Base-by-base conservation (phyloP, 75 land plant genomes). In the Selaginella moellendorffii region DNA sequence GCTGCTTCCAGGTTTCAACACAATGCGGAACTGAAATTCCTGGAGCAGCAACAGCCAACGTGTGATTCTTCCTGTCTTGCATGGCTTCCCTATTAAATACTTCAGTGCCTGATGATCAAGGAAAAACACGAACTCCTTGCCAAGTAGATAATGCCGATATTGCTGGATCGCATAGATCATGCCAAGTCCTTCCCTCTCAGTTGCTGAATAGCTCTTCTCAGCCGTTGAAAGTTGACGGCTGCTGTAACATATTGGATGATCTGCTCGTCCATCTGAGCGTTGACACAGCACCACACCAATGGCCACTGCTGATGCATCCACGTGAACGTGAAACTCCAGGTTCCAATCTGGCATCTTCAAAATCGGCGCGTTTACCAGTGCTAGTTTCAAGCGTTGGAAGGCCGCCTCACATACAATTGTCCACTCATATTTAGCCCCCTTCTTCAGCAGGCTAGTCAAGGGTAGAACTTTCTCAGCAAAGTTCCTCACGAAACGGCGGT, bases 41-140 rank as follows among this genome's bases (percentile, higher is more conserved):
- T n/a, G n/a, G n/a, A n/a, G n/a, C n/a, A n/a, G n/a, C n/a, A n/a
- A n/a, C n/a, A n/a, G n/a, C n/a, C n/a, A n/a, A n/a, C n/a, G n/a
- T n/a, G n/a, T n/a, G n/a, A n/a, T n/a, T n/a, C n/a, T n/a, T n/a
- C 0, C 65, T 26, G 17, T 17, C 30, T 0, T 1, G 0, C 1
- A 28, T 12, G 31, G n/a, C 30, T 29, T 0, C 25, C 27, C 31
- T 1, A 68, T 18, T 28, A 68, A 28, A 58, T 68, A 68, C 1
- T 28, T 1, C 21, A 68, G 27, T 9, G 69, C 64, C 27, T 56
- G 64, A 27, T 58, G 71, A 36, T 69, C 65, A 27, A 61, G 10
- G 25, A 31, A 69, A 31, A 69, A 69, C 53, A 69, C n/a, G 23
- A 61, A 61, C n/a, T n/a, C n/a, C n/a, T n/a, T n/a, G n/a, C n/a